These are phyloP conservation scores for Pinus tabuliformis DNA, from an alignment of 75 land plant species.

Conservation along the genomic window DNA sequence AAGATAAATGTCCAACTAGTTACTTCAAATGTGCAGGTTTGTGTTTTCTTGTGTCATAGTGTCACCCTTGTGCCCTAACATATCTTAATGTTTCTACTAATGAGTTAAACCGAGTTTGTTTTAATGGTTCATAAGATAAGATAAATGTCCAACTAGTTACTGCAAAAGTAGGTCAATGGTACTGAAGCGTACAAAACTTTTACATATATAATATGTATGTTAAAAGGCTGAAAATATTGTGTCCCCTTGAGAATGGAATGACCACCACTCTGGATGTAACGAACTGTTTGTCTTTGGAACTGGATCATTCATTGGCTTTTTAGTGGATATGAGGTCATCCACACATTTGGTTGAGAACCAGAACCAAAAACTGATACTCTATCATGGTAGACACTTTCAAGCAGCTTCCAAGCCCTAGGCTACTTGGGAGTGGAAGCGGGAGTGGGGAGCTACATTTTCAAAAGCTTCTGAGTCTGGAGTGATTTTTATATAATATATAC, in stretches of 20 bases:
- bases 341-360: too few relatives aligned
- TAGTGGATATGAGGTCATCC: too few relatives aligned
- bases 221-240: not conserved
- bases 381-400: too few relatives aligned
- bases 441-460: too few relatives aligned
- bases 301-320: not conserved
- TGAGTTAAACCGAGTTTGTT: not conserved
- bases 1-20: constrained; percentile 16
- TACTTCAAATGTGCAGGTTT: constrained; percentile 78
- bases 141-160: constrained; percentile 25
- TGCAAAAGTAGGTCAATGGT: constrained; percentile 8
- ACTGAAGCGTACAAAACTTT: not conserved
- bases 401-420: too few relatives aligned
- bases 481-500: too few relatives aligned
- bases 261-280: not conserved
- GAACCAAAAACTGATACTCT: too few relatives aligned
- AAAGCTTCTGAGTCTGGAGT: too few relatives aligned
- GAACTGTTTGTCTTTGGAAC: not conserved
- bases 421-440: too few relatives aligned
- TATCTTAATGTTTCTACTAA: not conserved
- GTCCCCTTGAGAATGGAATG: not conserved
- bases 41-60: constrained; percentile 4
- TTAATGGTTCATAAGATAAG: not conserved
- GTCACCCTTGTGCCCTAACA: not conserved
- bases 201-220: not conserved